Evolutionary conservation across 2,329 filamentous ascomycete genomes (phyloP), one percentile per base, ranked within the genome.

Genomic region (Dactylellina parvicollis): DNA sequence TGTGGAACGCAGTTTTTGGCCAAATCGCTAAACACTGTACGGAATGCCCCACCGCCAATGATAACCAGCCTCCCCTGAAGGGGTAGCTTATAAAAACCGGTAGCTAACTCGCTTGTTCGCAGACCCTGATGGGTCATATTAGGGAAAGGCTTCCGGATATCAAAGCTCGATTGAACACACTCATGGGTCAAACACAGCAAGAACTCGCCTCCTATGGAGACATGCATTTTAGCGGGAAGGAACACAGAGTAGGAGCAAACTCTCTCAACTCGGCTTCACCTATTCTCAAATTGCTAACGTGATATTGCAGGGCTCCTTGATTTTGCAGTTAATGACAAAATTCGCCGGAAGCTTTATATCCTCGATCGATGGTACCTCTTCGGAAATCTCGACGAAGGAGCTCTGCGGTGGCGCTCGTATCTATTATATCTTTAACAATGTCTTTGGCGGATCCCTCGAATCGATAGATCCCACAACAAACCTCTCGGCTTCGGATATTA

Each of bases 121-220:
- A 78, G 44, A 99, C 95, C 10, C 85, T 99, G 76, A 98, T 99
- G 95, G 83, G 88, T 20, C 95, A 99, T 79, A 99, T 99, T 79
- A 90, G 95, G 73, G 95, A 99, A 80, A 88, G 95, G 49, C 84
- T 99, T 78, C 95, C 95, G 28, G 95, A 99, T 81, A 99, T 99
- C 84, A 99, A 99, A 83, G 95, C 95, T 54, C 89, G 95, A 62
- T 85, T 99, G 74, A 99, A 99, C 81, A 99, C 95, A 0, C 84
- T 99, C 56, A 99, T 99, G 95, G 95, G 95, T n/a, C 95, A 99
- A 82, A 98, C 95, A 52, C 95, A 99, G 80, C 95, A 99, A 83
- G 95, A 99, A 81, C 86, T 99, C 66, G 95, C 95, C 44, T 96
- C 94, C 81, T 99, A 99, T 80, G 95, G 95, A 36, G 96, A 98